A percentile compares a stretch with the other conserved stretches of the same genome.
phyloP scores from a whole-genome alignment of 768 basidiomycete species.

The Lactifluus piperatus region DNA sequence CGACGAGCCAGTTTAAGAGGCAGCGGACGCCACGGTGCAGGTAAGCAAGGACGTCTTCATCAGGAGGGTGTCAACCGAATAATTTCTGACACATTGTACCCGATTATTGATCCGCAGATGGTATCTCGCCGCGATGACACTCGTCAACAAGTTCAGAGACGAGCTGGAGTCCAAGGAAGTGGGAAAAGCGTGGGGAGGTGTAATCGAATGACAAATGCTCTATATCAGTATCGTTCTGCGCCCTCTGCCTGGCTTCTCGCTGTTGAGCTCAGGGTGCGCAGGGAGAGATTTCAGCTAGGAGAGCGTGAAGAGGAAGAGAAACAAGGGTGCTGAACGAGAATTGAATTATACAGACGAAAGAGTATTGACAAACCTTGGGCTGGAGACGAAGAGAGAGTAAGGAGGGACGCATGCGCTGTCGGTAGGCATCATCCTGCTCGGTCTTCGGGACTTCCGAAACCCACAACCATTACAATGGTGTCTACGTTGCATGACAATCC shows the following conservation, averaged over 20 bases:
- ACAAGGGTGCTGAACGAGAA: neutral
- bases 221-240: neutral
- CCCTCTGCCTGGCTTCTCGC: neutral
- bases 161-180: neutral
- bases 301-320: neutral
- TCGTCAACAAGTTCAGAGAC: neutral
- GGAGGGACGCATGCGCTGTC: no score
- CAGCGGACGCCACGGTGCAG: neutral
- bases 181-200: neutral
- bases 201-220: neutral
- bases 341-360: no score
- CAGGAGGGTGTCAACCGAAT: neutral
- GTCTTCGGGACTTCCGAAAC: no score
- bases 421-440: no score
- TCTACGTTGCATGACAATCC: constrained; percentile 23
- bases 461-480: constrained; percentile 22
- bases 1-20: neutral
- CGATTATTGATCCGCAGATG: neutral
- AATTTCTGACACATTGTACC: neutral
- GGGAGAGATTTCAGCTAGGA: constrained; percentile 5
- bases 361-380: no score
- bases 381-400: no score
- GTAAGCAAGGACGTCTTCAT: neutral
- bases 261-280: neutral
- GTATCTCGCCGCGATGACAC: neutral